Evolutionary conservation across 192 early-diverging fungal species (phyloP).

Genomic region (Powellomyces hirtus): DNA sequence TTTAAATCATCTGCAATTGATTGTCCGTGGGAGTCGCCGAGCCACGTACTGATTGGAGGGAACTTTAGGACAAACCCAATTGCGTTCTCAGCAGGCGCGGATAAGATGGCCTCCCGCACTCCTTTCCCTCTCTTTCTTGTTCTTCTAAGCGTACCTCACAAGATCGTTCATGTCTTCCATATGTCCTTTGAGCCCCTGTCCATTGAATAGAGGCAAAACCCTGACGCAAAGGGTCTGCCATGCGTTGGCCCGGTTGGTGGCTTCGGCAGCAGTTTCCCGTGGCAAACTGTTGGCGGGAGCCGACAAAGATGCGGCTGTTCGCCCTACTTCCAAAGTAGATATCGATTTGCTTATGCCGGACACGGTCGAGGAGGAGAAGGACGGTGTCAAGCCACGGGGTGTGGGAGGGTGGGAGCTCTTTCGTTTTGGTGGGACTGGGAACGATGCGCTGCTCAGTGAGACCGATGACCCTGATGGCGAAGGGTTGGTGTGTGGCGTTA

Average conservation of each 20-base stretch:
- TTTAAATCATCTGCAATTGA: conserved; percentile 54
- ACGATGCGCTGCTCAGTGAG: background rate
- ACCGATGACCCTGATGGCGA: background rate
- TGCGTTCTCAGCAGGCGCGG: no score
- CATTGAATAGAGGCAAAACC: conserved; percentile 84
- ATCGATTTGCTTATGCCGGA: background rate
- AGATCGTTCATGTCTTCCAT: conserved; percentile 85
- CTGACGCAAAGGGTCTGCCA: conserved; percentile 73
- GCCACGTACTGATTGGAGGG: background rate
- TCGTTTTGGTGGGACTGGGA: background rate
- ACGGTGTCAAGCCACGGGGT: conserved; percentile 3
- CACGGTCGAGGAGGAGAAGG: conserved; percentile 3
- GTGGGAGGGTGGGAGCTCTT: background rate
- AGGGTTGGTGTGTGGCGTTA: no score
- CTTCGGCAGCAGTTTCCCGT: background rate
- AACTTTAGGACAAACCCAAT: no score
- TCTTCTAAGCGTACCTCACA: no score
- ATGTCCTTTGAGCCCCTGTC: conserved; percentile 72
- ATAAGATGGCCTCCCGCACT: no score
- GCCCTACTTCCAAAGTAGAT: background rate
- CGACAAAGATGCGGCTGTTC: background rate
- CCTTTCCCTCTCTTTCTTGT: no score
- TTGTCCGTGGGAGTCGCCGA: background rate
- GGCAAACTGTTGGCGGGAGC: no score
- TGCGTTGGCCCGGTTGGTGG: conserved; percentile 16